Evolutionary conservation across 441 rosid genomes (phyloP), one percentile per base, ranked within the genome.

Genomic region (Aquilaria agallochum): DNA sequence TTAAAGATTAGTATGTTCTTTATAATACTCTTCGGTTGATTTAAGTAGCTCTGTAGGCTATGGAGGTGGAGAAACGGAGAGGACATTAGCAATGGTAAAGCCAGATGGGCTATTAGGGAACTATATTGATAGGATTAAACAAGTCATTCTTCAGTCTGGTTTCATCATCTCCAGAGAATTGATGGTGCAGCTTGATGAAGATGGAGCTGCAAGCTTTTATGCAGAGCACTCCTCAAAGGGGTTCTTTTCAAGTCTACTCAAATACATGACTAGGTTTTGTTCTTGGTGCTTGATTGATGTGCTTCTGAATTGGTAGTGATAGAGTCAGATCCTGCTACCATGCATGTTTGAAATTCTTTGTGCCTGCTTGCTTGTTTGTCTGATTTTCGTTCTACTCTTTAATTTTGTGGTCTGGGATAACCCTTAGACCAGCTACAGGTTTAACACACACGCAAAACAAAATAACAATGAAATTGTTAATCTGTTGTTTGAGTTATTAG

Each of bases 41-140:
- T 58, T 62, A 20, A 20, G 1, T 20, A 83, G 88, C 71, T 72
- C 70, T 73, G 72, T 74, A 31, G 68, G 80, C 45, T 42, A 67
- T 56, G 86, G 67, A 58, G 69, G 53, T 66, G 32, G 51, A 34
- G 77, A 63, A 44, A 60, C 60, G 68, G 92, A 84, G 71, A 83
- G 71, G 63, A 93, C 95, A 31, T 36, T 93, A 60, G 97, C 82
- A 36, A 82, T 93, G 68, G 75, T 93, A 70, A 90, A 93, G 72
- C 96, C 95, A 14, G 98, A 93, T 67, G 97, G 98, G 58, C 61
- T 90, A 68, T 63, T 70, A 2, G 84, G 97, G 60, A 85, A 88
- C 69, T 79, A 82, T 68, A 72, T 83, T 30, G 85, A 81, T 6
- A 66, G 53, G 31, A 82, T 93, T 59, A 88, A 81, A 73, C 65